These are phyloP conservation scores for Lactarius indigo DNA, from an alignment of 768 basidiomycete genomes.

Conservation along the genomic window DNA sequence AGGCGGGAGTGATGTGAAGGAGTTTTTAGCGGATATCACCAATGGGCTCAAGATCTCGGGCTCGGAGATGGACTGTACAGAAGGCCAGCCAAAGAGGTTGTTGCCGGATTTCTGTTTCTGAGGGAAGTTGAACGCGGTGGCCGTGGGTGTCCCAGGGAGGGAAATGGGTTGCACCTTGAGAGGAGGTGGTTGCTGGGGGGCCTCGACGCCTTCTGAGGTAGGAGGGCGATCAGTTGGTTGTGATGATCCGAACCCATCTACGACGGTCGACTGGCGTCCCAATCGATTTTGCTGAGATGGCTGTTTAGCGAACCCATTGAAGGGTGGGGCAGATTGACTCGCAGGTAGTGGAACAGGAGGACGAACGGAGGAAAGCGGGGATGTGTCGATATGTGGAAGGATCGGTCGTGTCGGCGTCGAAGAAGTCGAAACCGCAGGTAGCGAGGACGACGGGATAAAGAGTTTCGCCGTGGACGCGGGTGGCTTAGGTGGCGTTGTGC, in stretches of 20 bases:
- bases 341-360: constrained; percentile 2
- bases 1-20: constrained; percentile 20
- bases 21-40: constrained; percentile 14
- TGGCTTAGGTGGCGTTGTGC: constrained; percentile 20
- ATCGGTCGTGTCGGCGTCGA: constrained; percentile 15
- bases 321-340: constrained; percentile 14
- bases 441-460: constrained; percentile 3
- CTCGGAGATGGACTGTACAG: constrained; percentile 22
- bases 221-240: not conserved
- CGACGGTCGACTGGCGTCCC: constrained; percentile 11
- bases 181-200: constrained; percentile 25
- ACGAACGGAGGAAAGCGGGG: constrained; percentile 4
- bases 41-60: constrained; percentile 32
- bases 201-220: not conserved
- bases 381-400: constrained; percentile 20
- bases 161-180: constrained; percentile 29
- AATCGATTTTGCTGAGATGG: not conserved
- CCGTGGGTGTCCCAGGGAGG: constrained; percentile 35
- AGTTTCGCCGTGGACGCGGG: constrained; percentile 9
- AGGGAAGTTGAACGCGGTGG: constrained; percentile 28
- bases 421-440: constrained; percentile 4
- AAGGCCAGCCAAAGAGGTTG: constrained; percentile 30
- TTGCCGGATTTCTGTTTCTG: constrained; percentile 25
- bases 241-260: constrained; percentile 8
- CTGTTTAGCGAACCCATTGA: constrained; percentile 6